Base-by-base conservation (phyloP, 768 basidiomycete genomes). In the Holtermanniella nyarrowii region DNA sequence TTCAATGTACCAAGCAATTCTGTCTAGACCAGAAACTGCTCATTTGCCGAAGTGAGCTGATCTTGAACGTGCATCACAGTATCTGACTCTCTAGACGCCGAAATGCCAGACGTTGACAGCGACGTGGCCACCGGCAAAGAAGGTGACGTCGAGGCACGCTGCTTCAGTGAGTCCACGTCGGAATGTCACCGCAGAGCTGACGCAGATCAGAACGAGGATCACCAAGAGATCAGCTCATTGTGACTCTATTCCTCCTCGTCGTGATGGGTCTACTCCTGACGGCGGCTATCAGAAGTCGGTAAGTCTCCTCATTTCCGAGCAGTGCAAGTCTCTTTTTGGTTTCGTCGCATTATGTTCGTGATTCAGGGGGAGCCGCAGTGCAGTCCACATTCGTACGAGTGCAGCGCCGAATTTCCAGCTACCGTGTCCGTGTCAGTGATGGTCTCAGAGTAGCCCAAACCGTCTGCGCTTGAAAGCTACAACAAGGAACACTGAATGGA, bases 91-190 rank as follows among this genome's bases (percentile, higher is more conserved):
- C 16, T 24, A 64, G 63, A 63, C 48, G 69, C 69, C 4, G 59
- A 69, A 46, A 73, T 91, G 48, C 90, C 89, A 22, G 86, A 89
- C 63, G 82, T 85, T 21, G 81, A 95, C 71, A 86, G 86, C 23
- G 90, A 95, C 71, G 89, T 86, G 16, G 88, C 85, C 12, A 91
- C 88, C 4, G 90, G 90, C 26, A 90, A 86, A 68, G 90, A 93
- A 71, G 90, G 90, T 41, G 88, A 93, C 71, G 87, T 95, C 21
- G 88, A 91, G 75, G 88, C 89, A 52, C 77, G 89, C 69, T 95
- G 90, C 77, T 93, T 93, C 75, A 87, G 89, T 93, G 73, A 65
- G 88, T 78, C 49, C 56, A 10, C 2, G 49, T 37, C 46, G 45
- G 26, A 27, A 3, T 39, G 26, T 21, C 22, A 40, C 11, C 25